A percentile compares a stretch with the other conserved stretches of the same genome.
phyloP scores from a whole-genome alignment of 2,329 filamentous ascomycete genomes.

The Teratosphaeria destructans region DNA sequence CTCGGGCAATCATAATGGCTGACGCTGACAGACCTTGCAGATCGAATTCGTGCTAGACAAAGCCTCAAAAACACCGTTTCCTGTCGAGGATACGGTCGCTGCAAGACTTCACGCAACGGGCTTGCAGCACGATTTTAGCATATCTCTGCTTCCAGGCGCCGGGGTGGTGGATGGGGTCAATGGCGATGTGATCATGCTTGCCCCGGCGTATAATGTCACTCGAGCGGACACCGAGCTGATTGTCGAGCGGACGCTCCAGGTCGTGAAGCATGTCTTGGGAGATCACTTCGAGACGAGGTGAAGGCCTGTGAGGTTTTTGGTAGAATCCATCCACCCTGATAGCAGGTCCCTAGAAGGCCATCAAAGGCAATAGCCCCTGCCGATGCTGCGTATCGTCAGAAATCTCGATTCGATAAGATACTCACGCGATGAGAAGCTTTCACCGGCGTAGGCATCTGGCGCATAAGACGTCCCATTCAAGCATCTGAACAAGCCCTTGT shows the following conservation, averaged over 20 bases:
- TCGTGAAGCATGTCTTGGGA: not conserved
- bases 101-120: slow-evolving; percentile 12
- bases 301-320: not conserved
- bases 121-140: slow-evolving; percentile 26
- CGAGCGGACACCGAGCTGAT: slow-evolving; percentile 45
- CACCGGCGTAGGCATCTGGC: too few relatives aligned
- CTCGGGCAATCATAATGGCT: not conserved
- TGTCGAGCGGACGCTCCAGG: slow-evolving; percentile 26
- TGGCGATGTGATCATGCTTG: slow-evolving; percentile 58
- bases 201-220: slow-evolving; percentile 55
- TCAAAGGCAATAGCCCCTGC: too few relatives aligned
- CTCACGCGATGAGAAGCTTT: not conserved
- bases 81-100: slow-evolving; percentile 33
- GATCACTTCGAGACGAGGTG: not conserved
- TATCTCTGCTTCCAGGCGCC: slow-evolving; percentile 50
- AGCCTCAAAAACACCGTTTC: slow-evolving; percentile 41
- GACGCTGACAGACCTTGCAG: slow-evolving; percentile 20
- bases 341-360: too few relatives aligned
- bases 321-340: too few relatives aligned
- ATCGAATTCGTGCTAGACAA: slow-evolving; percentile 48
- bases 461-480: too few relatives aligned
- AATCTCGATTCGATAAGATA: too few relatives aligned
- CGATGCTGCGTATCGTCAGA: too few relatives aligned
- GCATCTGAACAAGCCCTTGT: too few relatives aligned
- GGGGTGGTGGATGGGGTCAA: slow-evolving; percentile 46